Conservation (phyloP, 495 filamentous ascomycete genomes). For the Talaromyces stipitatus region DNA sequence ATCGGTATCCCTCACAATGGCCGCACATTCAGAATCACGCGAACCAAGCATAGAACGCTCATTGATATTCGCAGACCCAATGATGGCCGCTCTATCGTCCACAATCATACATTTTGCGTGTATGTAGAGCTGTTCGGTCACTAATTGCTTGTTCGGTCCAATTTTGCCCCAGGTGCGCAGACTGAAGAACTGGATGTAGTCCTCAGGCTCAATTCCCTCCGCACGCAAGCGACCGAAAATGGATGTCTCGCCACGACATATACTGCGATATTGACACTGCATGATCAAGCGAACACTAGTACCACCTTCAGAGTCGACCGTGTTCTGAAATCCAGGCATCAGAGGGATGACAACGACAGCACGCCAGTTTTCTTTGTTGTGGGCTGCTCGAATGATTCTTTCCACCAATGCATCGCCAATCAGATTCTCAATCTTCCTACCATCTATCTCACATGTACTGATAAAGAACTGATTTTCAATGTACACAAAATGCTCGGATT, state of each 20-base stretch:
- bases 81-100: conserved; percentile 87
- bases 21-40: conserved; percentile 86
- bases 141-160: conserved; percentile 68
- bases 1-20: conserved; percentile 87
- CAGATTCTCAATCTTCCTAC: conserved; percentile 78
- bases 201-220: conserved; percentile 86
- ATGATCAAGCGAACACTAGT: conserved; percentile 93
- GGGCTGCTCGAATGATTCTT: conserved; percentile 76
- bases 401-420: conserved; percentile 96
- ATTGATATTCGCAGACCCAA: conserved; percentile 98
- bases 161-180: conserved; percentile 91
- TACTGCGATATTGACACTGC: conserved; percentile 96
- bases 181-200: conserved; percentile 94
- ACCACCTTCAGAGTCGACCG: conserved; percentile 86
- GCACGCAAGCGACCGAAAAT: conserved; percentile 83
- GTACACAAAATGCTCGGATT: conserved; percentile 96
- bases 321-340: conserved; percentile 97
- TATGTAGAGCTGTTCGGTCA: conserved; percentile 96
- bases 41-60: conserved; percentile 92
- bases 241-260: conserved; percentile 86
- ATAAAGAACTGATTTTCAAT: conserved; percentile 99
- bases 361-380: conserved; percentile 83
- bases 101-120: conserved; percentile 97
- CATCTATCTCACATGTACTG: conserved; percentile 82
- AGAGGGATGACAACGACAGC: conserved; percentile 92